A percentile compares a stretch with the other conserved stretches of the same genome.
Evolutionary conservation across 176 grass and related monocot species (phyloP).

Genomic region (Carex cristatella): DNA sequence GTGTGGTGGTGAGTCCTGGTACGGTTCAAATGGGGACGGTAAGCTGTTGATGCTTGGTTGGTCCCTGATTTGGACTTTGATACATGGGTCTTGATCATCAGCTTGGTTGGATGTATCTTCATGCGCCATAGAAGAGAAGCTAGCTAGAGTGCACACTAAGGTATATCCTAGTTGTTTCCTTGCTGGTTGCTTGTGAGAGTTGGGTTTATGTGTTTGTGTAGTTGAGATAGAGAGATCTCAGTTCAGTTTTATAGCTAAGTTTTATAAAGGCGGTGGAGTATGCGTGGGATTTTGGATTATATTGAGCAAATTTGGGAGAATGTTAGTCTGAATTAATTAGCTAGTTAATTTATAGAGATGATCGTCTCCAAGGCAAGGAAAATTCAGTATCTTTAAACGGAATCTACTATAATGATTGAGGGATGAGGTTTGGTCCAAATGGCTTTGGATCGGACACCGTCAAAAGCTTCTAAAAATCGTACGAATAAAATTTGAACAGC

Average conservation of each 20-base stretch:
- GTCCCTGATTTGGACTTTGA: slow-evolving; percentile 43
- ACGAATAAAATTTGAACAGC: no score
- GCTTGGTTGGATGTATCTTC: background rate
- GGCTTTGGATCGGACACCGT: no score
- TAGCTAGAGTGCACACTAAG: slow-evolving; percentile 5
- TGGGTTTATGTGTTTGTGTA: background rate
- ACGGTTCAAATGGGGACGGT: slow-evolving; percentile 58
- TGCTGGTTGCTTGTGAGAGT: slow-evolving; percentile 18
- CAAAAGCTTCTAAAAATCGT: no score
- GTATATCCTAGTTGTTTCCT: background rate
- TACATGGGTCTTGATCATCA: background rate
- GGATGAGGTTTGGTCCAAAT: no score
- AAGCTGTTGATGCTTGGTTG: background rate
- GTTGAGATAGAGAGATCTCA: background rate
- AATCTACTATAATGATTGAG: background rate
- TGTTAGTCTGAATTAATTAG: slow-evolving; percentile 29
- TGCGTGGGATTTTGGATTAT: slow-evolving; percentile 13
- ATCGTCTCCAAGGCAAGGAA: slow-evolving; percentile 61
- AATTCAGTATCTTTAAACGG: slow-evolving; percentile 13
- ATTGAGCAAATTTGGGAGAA: slow-evolving; percentile 4
- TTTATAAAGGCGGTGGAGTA: slow-evolving; percentile 3
- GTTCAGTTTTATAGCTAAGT: slow-evolving; percentile 23
- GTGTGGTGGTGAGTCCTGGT: slow-evolving; percentile 30
- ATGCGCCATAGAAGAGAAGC: background rate
- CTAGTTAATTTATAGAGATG: slow-evolving; percentile 9